Evolutionary conservation across 306 rosid species (phyloP), one percentile per base, ranked within the genome.

Genomic region (Pyrus betulifolia): DNA sequence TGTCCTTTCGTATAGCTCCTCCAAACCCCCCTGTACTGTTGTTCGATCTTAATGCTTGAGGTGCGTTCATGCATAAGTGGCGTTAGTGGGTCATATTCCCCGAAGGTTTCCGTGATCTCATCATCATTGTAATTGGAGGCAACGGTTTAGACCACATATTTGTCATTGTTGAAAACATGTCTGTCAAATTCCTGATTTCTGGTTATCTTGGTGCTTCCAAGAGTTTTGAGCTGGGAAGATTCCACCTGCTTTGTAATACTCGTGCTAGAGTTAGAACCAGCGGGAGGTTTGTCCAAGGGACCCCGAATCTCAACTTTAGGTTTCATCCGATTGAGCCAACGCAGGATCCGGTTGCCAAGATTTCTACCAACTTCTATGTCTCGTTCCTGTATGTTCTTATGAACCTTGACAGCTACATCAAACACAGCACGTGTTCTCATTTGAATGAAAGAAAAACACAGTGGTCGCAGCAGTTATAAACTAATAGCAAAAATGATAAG

Each of bases 301-400:
- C 86, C 80, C 1, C 93, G 99, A 72, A 92, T 92, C 75, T 87
- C 87, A 69, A 97, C 99, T 22, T 96, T 87, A 25, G 99, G 99
- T 72, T 95, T 95, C 80, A 88, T 76, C 58, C 88, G 77, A 82
- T 92, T 96, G 52, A 95, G 91, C 72, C 83, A 84, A 35, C 97
- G 86, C 65, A 90, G 80, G 72, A 92, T 90, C 79, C 88, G 83
- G 82, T 92, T 95, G 17, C 99, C 97, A 42, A 95, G 72, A 81
- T 80, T 95, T 67, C 96, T 84, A 63, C 99, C 99, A 67, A 85
- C 92, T 85, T 90, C 93, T 82, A 95, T 80, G 78, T 95, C 97
- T 79, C 97, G 88, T 67, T 89, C 85, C 84, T 95, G 99, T 79
- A 95, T 79, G 76, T 40, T 92, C 77, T 75, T 74, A 85, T 95